These are phyloP conservation scores for Pseudogymnoascus sp. DNA, from an alignment of 2,329 filamentous ascomycete genomes.

Conservation along the genomic window DNA sequence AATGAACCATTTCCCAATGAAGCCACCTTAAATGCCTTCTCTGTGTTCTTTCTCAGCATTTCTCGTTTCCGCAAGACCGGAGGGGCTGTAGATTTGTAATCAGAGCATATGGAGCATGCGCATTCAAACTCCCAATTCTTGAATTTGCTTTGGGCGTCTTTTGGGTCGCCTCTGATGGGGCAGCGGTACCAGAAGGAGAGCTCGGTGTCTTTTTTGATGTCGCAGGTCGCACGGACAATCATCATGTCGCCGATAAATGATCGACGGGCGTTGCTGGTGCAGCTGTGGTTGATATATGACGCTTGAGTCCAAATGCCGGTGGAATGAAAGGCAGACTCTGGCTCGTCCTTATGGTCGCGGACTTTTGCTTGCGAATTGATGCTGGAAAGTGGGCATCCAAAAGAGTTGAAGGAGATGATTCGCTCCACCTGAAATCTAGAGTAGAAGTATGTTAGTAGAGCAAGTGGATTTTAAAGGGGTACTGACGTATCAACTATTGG, in stretches of 20 bases:
- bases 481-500: conserved; percentile 37
- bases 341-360: conserved; percentile 33
- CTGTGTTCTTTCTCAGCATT: background rate
- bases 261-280: conserved; percentile 41
- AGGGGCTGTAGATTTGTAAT: background rate
- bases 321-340: conserved; percentile 30
- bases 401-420: conserved; percentile 37
- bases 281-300: conserved; percentile 47
- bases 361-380: conserved; percentile 9
- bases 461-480: background rate
- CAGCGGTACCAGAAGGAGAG: conserved; percentile 35
- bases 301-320: conserved; percentile 41
- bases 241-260: conserved; percentile 48
- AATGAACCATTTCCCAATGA: background rate
- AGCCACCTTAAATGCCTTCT: background rate
- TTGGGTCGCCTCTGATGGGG: conserved; percentile 18
- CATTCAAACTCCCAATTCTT: conserved; percentile 37
- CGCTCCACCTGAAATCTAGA: conserved; percentile 35
- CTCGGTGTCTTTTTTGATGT: conserved; percentile 39
- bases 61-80: background rate
- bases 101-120: conserved; percentile 25
- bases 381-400: conserved; percentile 30
- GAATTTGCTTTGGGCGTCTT: conserved; percentile 26
- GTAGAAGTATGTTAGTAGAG: background rate
- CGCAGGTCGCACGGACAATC: conserved; percentile 39